phyloP scores from a whole-genome alignment of 257 asterid species.

The Rubia yunnanensis region DNA sequence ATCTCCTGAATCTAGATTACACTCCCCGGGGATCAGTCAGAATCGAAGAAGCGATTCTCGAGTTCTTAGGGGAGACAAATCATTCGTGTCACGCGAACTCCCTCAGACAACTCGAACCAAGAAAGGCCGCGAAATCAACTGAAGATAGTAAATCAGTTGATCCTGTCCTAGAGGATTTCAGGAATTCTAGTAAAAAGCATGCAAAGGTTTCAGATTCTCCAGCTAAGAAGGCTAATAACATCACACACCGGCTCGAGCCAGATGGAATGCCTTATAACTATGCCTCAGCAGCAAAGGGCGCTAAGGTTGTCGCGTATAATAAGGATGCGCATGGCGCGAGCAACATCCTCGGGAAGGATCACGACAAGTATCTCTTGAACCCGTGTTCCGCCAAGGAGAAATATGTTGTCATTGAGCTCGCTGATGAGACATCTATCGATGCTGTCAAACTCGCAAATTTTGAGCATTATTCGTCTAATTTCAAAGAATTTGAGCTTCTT shows the following conservation, averaged over 20 bases:
- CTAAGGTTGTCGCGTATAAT: constrained; percentile 78
- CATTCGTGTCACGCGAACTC: constrained; percentile 35
- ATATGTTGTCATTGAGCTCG: constrained; percentile 67
- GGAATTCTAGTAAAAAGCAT: constrained; percentile 39
- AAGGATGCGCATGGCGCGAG: constrained; percentile 87
- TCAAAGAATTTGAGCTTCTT: constrained; percentile 66
- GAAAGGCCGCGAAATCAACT: constrained; percentile 25
- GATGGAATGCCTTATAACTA: constrained; percentile 85
- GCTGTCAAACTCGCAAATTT: constrained; percentile 82
- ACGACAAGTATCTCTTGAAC: constrained; percentile 79
- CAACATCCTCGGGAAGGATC: constrained; percentile 76
- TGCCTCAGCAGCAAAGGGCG: constrained; percentile 88
- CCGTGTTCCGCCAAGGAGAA: constrained; percentile 78
- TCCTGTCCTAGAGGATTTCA: constrained; percentile 75
- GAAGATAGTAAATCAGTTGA: constrained; percentile 43
- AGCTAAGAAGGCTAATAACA: constrained; percentile 44
- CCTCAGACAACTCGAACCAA: constrained; percentile 15
- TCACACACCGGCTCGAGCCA: constrained; percentile 80
- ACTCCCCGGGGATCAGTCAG: constrained; percentile 31
- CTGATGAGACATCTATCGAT: constrained; percentile 81
- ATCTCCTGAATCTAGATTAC: constrained; percentile 18
- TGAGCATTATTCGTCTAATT: constrained; percentile 84
- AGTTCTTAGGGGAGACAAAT: constrained; percentile 36
- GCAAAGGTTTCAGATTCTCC: constrained; percentile 37
- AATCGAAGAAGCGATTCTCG: constrained; percentile 39